Evolutionary conservation across 257 asterid genomes (phyloP).

Genomic region (Lavandula angustifolia): DNA sequence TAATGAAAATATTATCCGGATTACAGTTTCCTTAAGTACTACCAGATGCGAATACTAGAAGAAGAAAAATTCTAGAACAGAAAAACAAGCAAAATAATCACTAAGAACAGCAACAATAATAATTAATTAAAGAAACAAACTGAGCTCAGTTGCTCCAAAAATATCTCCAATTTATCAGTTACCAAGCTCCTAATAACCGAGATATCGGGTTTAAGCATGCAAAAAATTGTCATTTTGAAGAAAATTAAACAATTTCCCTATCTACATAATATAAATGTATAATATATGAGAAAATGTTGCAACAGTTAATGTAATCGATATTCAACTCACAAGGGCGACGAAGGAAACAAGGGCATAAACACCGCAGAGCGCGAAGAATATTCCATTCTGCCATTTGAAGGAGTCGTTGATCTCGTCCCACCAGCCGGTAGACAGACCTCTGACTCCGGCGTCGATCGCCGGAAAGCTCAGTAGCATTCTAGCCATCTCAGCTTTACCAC

Average conservation of each 20-base stretch:
- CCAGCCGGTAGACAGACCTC: slow-evolving; percentile 46
- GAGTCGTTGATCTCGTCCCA: slow-evolving; percentile 85
- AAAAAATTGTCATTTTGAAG: slow-evolving; percentile 5
- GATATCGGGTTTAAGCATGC: not conserved
- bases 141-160: slow-evolving; percentile 20
- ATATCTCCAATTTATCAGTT: not conserved
- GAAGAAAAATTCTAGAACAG: not conserved
- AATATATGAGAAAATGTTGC: not conserved
- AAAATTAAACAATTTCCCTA: not conserved
- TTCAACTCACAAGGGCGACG: slow-evolving; percentile 70
- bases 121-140: slow-evolving; percentile 11
- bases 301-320: slow-evolving; percentile 22
- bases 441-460: slow-evolving; percentile 46
- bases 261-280: not conserved
- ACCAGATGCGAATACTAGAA: not conserved
- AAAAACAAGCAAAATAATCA: not conserved
- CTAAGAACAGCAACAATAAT: slow-evolving; percentile 10
- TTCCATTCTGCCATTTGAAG: slow-evolving; percentile 76
- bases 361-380: slow-evolving; percentile 76
- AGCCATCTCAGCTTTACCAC: slow-evolving; percentile 46
- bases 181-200: not conserved
- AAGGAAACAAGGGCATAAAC: slow-evolving; percentile 75
- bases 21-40: not conserved
- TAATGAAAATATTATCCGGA: not conserved
- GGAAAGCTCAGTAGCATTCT: slow-evolving; percentile 49